Conservation (phyloP, 495 filamentous ascomycete species). For the Cairneyella variabilis region DNA sequence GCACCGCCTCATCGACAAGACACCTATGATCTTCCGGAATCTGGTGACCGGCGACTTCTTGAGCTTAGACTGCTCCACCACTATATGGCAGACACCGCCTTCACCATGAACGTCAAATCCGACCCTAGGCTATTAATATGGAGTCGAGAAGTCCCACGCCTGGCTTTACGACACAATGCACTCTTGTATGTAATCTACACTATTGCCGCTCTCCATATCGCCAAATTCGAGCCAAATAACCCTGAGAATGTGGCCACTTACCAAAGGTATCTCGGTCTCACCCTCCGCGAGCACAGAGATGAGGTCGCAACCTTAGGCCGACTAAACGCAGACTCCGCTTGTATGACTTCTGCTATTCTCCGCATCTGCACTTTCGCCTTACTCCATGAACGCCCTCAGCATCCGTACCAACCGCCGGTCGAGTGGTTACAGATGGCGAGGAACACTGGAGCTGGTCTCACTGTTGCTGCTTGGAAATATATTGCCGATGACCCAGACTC, state of each 20-base stretch:
- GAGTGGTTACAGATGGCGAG: slow-evolving; percentile 33
- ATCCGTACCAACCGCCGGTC: slow-evolving; percentile 35
- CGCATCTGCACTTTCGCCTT: slow-evolving; percentile 27
- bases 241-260: slow-evolving; percentile 24
- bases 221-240: slow-evolving; percentile 18
- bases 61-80: slow-evolving; percentile 35
- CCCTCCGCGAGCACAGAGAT: slow-evolving; percentile 33
- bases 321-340: slow-evolving; percentile 35
- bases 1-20: not conserved
- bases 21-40: slow-evolving; percentile 26
- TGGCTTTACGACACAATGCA: slow-evolving; percentile 32
- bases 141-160: slow-evolving; percentile 22
- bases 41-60: slow-evolving; percentile 29
- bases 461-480: slow-evolving; percentile 18
- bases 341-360: slow-evolving; percentile 29
- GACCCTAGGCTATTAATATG: slow-evolving; percentile 16
- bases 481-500: slow-evolving; percentile 19
- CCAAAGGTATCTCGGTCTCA: slow-evolving; percentile 31
- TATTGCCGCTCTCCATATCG: slow-evolving; percentile 32
- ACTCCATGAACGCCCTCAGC: slow-evolving; percentile 27
- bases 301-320: slow-evolving; percentile 29
- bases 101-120: slow-evolving; percentile 16
- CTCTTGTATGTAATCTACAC: slow-evolving; percentile 34
- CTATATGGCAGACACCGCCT: slow-evolving; percentile 27
- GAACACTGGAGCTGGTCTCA: slow-evolving; percentile 22